phyloP scores from a whole-genome alignment of 2,329 filamentous ascomycete species.

The Boeremia exigua region DNA sequence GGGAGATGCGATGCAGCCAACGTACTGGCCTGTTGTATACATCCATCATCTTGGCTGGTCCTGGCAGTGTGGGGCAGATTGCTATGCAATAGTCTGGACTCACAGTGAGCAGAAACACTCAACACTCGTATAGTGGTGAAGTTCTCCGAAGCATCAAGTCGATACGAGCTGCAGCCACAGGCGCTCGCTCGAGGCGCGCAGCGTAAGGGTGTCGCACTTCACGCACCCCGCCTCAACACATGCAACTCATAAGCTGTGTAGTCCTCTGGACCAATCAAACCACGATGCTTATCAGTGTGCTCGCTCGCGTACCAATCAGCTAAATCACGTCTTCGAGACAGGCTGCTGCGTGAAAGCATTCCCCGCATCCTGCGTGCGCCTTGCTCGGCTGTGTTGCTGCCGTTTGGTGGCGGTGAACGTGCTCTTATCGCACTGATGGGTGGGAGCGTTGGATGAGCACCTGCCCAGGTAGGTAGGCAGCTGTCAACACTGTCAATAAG shows the following conservation, averaged over 20 bases:
- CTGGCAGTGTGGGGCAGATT: too few species aligned
- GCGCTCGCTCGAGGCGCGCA: not conserved
- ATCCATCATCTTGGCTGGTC: not conserved
- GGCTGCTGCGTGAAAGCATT: constrained; percentile 7
- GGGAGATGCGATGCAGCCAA: not conserved
- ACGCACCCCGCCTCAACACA: constrained; percentile 21
- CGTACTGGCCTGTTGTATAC: not conserved
- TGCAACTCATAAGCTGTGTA: constrained; percentile 11
- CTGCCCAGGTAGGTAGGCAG: constrained; percentile 16
- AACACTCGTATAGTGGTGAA: not conserved
- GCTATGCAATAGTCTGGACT: too few species aligned
- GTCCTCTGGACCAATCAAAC: not conserved
- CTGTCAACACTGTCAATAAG: constrained; percentile 3
- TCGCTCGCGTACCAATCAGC: constrained; percentile 6
- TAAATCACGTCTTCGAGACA: not conserved
- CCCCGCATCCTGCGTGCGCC: constrained; percentile 11
- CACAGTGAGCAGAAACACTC: not conserved
- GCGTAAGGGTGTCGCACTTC: constrained; percentile 11
- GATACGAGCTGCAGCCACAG: constrained; percentile 14
- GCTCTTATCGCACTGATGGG: constrained; percentile 11
- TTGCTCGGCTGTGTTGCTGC: constrained; percentile 13
- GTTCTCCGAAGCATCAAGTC: constrained; percentile 3
- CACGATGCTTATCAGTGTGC: constrained; percentile 15
- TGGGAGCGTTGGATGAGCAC: constrained; percentile 7
- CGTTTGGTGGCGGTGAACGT: constrained; percentile 17